Conservation (phyloP, 2,329 filamentous ascomycete species). For the Sporothrix protearum region DNA sequence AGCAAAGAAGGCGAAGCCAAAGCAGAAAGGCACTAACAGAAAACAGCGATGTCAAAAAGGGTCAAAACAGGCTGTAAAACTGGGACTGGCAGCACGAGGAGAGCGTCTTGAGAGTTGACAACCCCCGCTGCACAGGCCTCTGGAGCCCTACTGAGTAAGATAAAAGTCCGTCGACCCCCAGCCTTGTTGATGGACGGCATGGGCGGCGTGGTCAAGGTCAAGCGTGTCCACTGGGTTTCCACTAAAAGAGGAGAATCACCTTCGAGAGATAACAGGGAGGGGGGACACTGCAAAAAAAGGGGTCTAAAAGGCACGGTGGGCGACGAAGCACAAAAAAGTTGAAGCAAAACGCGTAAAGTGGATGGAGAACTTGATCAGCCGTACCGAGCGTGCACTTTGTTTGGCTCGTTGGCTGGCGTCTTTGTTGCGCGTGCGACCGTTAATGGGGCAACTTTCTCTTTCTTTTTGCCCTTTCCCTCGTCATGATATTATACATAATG, state of each 20-base stretch:
- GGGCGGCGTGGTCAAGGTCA: background rate
- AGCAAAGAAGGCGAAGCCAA: conserved; percentile 4
- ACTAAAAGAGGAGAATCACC: background rate
- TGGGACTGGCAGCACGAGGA: background rate
- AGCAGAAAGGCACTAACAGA: background rate
- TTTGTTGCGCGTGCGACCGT: background rate
- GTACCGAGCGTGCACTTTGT: background rate
- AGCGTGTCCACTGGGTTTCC: background rate
- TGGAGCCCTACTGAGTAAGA: background rate
- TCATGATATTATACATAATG: conserved; percentile 13
- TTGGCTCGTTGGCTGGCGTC: background rate
- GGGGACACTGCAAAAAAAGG: background rate
- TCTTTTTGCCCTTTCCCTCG: background rate
- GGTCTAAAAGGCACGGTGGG: background rate
- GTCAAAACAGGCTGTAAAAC: conserved; percentile 8
- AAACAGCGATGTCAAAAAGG: background rate
- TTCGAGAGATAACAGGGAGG: background rate
- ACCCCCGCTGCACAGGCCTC: background rate
- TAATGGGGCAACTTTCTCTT: background rate
- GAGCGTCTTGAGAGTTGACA: background rate
- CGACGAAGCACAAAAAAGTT: background rate
- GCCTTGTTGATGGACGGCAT: background rate
- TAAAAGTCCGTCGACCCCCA: background rate
- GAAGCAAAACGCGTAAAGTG: conserved; percentile 12
- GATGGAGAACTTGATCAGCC: background rate